Conservation (phyloP, 495 filamentous ascomycete species). For the Hypomontagnella submonticulosa region DNA sequence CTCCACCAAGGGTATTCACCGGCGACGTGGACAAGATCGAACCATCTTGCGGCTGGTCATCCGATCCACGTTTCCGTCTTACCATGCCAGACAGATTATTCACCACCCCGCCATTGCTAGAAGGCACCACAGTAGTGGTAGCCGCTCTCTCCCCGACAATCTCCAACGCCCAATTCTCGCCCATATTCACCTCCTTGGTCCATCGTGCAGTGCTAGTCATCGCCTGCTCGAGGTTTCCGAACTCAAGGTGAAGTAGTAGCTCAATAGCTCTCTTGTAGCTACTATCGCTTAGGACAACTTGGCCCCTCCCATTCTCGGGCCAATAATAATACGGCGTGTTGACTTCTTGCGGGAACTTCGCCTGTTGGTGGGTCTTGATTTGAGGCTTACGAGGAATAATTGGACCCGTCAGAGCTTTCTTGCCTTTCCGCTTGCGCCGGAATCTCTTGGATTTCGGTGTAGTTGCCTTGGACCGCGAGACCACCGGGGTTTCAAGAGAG, state of each 20-base stretch:
- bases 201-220: conserved; percentile 75
- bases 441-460: conserved; percentile 39
- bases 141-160: conserved; percentile 49
- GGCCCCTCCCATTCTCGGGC: conserved; percentile 73
- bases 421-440: conserved; percentile 38
- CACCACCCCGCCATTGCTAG: conserved; percentile 21
- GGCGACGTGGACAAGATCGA: conserved; percentile 22
- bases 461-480: conserved; percentile 29
- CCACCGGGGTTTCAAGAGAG: conserved; percentile 8
- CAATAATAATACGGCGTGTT: conserved; percentile 73
- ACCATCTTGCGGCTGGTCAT: conserved; percentile 12
- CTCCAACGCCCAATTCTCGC: conserved; percentile 61
- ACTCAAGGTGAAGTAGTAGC: conserved; percentile 84
- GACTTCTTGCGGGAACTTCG: conserved; percentile 52
- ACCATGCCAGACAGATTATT: conserved; percentile 52
- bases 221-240: conserved; percentile 76
- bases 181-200: conserved; percentile 63
- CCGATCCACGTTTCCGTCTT: conserved; percentile 52
- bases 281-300: conserved; percentile 73
- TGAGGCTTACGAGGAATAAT: conserved; percentile 65
- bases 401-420: conserved; percentile 61
- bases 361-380: conserved; percentile 64
- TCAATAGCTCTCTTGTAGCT: conserved; percentile 83
- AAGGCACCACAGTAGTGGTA: conserved; percentile 14
- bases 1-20: conserved; percentile 50